A percentile compares a stretch with the other conserved stretches of the same genome.
These are phyloP conservation scores for Globisporangium rhizosaccharum DNA, from an alignment of 352 stramenopile species.

Conservation along the genomic window DNA sequence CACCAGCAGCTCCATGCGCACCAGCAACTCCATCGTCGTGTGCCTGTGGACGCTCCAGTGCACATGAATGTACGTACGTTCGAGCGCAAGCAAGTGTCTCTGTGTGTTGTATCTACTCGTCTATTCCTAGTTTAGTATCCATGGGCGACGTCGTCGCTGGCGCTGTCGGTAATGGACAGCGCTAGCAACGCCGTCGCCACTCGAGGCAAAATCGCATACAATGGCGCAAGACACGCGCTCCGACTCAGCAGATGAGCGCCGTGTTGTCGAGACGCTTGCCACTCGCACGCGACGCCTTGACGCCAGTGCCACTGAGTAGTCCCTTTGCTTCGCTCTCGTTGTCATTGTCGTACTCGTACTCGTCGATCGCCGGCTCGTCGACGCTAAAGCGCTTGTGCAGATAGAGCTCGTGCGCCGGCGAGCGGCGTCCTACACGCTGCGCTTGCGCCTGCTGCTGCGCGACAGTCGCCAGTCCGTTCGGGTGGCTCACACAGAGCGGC, in stretches of 20 bases:
- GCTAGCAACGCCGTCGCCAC: not conserved
- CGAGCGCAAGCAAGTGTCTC: no score
- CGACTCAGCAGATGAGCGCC: conserved; percentile 37
- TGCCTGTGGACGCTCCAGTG: no score
- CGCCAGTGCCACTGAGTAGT: conserved; percentile 6
- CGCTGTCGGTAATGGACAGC: not conserved
- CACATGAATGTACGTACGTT: no score
- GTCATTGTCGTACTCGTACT: conserved; percentile 31
- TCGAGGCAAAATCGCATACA: conserved; percentile 1
- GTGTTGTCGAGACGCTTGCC: conserved; percentile 30
- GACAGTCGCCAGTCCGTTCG: conserved; percentile 1
- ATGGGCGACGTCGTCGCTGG: no score
- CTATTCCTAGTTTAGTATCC: no score
- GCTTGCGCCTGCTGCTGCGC: not conserved
- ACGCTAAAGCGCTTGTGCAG: conserved; percentile 46
- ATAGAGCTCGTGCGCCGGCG: conserved; percentile 17
- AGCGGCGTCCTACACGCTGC: not conserved
- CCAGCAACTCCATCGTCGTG: no score
- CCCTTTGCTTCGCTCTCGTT: conserved; percentile 7
- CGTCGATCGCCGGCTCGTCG: conserved; percentile 39
- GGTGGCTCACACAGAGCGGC: conserved; percentile 39
- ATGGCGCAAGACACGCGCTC: not conserved
- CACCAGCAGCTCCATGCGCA: no score
- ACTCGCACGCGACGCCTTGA: not conserved
- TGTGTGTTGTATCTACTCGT: no score